Evolutionary conservation across 768 basidiomycete species (phyloP), one percentile per base, ranked within the genome.

Genomic region (Lactarius hatsudake): DNA sequence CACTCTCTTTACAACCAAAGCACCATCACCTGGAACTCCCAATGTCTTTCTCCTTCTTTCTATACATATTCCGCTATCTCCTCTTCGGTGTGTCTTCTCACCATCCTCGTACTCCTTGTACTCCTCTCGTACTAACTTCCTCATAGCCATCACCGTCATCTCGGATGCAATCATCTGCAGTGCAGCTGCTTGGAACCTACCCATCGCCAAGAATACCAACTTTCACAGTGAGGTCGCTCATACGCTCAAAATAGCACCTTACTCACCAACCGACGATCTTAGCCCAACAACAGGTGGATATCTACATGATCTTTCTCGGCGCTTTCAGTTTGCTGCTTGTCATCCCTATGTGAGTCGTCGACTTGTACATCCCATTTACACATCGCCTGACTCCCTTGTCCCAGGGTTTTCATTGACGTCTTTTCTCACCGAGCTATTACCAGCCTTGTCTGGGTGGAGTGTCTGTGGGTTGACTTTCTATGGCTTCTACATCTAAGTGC

Each of bases 151-250:
- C 9, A n/a, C 58, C 32, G 57, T 71, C 18, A 7, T 62, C 48
- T 70, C 69, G 40, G 66, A 40, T 64, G 65, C 70, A 20, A 63
- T 71, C 42, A 66, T 71, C 68, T 71, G 69, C 70, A 71, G 65
- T 53, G 65, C 63, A 57, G 70, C 65, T 43, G 69, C 59, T 38
- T 71, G 70, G 70, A 71, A 67, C 40, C 38, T 71, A 7, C 42
- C 64, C 53, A 28, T 63, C 45, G 61, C 69, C 13, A 62, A 61
- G 26, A 61, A 20, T 54, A 51, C 55, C 26, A 23, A 43, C 32
- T 7, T 67, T 40, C 43, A 18, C 42, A 40, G 70, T 71, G 43
- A 57, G 64, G 6, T 13, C 3, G 0, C 38, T 20, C 20, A 15
- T 26, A 12, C 26, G 2, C 5, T 15, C 18, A 26, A 20, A 9